phyloP scores from a whole-genome alignment of 2,329 filamentous ascomycete genomes.

The Penicillium sp. region DNA sequence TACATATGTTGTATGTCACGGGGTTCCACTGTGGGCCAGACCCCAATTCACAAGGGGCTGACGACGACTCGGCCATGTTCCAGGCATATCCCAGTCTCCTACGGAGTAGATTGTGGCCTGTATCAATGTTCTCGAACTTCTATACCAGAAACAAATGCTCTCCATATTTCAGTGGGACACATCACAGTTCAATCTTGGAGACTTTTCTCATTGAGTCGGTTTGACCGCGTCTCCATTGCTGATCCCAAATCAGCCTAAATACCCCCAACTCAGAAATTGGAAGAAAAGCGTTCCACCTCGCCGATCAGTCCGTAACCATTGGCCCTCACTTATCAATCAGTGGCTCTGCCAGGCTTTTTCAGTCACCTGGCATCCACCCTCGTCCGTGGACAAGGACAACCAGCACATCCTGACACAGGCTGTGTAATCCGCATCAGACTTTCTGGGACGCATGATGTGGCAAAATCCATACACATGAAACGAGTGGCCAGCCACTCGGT shows the following conservation, averaged over 20 bases:
- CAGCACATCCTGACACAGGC: constrained; percentile 6
- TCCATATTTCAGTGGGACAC: not conserved
- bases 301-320: not conserved
- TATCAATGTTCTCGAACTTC: not conserved
- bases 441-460: constrained; percentile 1
- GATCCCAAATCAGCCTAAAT: not conserved
- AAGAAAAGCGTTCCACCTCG: not conserved
- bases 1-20: not conserved
- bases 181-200: not conserved
- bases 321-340: constrained; percentile 2
- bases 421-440: constrained; percentile 7
- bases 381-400: constrained; percentile 2
- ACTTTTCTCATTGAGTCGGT: not conserved
- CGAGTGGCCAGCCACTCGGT: not conserved
- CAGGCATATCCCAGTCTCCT: not conserved
- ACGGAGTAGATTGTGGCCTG: not conserved
- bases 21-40: not conserved
- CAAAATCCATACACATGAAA: constrained; percentile 4
- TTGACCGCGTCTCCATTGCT: not conserved
- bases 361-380: not conserved
- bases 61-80: constrained; percentile 11
- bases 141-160: not conserved
- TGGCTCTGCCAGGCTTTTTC: not conserved
- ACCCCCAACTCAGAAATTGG: not conserved
- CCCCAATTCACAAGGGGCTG: constrained; percentile 6